Conservation (phyloP, 441 rosid genomes). For the Gossypium davidsonii region DNA sequence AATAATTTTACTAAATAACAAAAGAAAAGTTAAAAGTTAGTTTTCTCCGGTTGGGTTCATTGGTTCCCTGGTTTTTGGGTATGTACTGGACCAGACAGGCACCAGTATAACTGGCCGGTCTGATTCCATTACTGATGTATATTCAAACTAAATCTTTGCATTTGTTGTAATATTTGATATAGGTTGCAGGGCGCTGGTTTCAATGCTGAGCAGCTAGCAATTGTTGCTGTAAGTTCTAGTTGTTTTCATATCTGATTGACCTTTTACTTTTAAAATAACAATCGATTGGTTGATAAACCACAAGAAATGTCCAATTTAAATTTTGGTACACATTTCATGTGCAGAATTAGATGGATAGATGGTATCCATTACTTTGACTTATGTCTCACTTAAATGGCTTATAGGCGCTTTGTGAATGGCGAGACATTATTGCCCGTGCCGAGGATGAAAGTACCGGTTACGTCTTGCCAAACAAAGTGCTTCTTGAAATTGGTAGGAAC, state of each 20-base stretch:
- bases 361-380: neutral
- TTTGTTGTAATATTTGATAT: slow-evolving; percentile 17
- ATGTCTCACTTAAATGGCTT: slow-evolving; percentile 17
- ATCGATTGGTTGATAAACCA: neutral
- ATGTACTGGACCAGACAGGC: neutral
- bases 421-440: slow-evolving; percentile 73
- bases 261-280: slow-evolving; percentile 1
- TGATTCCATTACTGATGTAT: neutral
- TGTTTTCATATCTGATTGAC: neutral
- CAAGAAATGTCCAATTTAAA: neutral
- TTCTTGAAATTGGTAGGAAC: slow-evolving; percentile 70
- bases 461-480: slow-evolving; percentile 79
- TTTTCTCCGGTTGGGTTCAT: neutral
- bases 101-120: neutral
- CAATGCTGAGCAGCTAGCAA: slow-evolving; percentile 73
- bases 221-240: slow-evolving; percentile 43
- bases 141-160: neutral
- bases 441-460: slow-evolving; percentile 95
- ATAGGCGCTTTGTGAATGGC: slow-evolving; percentile 86
- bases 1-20: neutral
- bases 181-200: slow-evolving; percentile 66
- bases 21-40: neutral
- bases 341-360: neutral
- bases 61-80: neutral
- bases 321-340: neutral